Conservation (phyloP, 345 rosid species). For the Eucalyptus marginata region DNA sequence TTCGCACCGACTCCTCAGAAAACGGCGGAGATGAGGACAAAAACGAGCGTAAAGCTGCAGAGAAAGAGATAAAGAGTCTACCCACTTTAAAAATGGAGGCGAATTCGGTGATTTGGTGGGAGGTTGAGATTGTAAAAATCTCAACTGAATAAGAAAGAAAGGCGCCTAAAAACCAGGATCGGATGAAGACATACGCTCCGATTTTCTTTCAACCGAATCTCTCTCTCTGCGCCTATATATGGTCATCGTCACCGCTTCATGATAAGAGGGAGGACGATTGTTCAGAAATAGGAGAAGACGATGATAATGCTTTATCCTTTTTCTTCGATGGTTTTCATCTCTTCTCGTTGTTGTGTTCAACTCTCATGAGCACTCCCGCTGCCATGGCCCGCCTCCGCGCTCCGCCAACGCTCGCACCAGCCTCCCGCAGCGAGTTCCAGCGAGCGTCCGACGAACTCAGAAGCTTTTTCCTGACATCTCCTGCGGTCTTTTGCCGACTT, state of each 20-base stretch:
- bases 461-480: neutral
- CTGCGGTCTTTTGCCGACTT: neutral
- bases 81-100: neutral
- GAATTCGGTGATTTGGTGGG: neutral
- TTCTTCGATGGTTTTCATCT: neutral
- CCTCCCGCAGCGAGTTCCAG: no score
- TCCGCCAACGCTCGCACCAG: neutral
- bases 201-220: neutral
- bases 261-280: neutral
- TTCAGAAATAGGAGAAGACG: neutral
- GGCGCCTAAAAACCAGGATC: neutral
- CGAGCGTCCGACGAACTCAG: neutral
- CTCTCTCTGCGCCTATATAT: neutral
- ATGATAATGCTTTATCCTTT: neutral
- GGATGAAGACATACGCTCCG: neutral
- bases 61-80: neutral
- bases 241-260: neutral
- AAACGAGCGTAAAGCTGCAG: neutral
- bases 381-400: neutral
- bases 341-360: neutral
- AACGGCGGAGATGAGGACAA: neutral
- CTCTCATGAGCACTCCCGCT: neutral
- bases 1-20: neutral
- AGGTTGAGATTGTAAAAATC: neutral
- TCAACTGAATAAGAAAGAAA: neutral